These are phyloP conservation scores for Echium plantagineum DNA, from an alignment of 257 asterid genomes.

Conservation along the genomic window DNA sequence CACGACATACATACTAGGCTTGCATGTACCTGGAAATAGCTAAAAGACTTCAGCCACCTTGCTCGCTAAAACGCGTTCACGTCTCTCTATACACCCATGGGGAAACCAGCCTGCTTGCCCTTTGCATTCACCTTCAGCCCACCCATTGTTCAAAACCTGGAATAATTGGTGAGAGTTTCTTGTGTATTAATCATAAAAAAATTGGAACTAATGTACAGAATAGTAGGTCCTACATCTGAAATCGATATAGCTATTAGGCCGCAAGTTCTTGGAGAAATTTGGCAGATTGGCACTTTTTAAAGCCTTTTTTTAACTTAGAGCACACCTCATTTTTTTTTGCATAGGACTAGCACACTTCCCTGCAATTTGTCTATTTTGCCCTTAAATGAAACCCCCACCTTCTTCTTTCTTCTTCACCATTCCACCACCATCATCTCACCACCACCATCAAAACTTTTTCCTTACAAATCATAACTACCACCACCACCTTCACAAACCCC, in stretches of 20 bases:
- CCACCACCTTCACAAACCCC: too few relatives aligned
- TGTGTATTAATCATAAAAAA: background rate
- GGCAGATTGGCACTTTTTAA: too few relatives aligned
- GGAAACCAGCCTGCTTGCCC: conserved; percentile 79
- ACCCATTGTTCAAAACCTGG: conserved; percentile 60
- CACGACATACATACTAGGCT: background rate
- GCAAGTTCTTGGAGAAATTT: background rate
- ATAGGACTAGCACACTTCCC: too few relatives aligned
- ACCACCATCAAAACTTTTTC: too few relatives aligned
- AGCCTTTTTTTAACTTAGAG: too few relatives aligned
- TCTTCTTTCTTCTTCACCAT: too few relatives aligned
- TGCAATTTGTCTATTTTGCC: too few relatives aligned
- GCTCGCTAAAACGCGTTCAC: conserved; percentile 63
- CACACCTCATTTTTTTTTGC: too few relatives aligned
- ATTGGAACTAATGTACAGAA: background rate
- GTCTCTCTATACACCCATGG: conserved; percentile 43
- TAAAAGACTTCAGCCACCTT: conserved; percentile 43
- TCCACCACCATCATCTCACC: too few relatives aligned
- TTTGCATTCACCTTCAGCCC: conserved; percentile 83
- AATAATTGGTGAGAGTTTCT: conserved; percentile 1
- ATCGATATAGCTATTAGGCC: background rate
- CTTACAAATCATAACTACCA: too few relatives aligned
- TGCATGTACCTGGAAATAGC: background rate
- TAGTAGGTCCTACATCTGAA: background rate
- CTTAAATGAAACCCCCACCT: too few relatives aligned